Evolutionary conservation across 2,329 filamentous ascomycete genomes (phyloP).

Genomic region (Hymenoscyphus fructigenus): DNA sequence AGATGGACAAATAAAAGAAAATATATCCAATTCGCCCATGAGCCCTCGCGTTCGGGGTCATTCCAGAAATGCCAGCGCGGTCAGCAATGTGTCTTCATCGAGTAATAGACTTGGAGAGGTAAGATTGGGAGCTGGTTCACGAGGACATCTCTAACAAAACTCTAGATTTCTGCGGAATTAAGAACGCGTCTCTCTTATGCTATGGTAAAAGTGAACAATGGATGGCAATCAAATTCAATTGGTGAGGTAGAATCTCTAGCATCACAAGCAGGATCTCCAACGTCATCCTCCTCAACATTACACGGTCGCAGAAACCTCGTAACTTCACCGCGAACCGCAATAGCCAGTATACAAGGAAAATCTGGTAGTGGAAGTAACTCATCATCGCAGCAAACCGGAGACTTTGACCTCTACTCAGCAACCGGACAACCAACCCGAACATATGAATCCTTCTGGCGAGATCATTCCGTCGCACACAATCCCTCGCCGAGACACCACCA

Average conservation of each 20-base stretch:
- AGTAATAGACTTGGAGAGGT: constrained; percentile 77
- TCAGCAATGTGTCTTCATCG: constrained; percentile 58
- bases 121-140: constrained; percentile 25
- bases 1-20: constrained; percentile 68
- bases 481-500: constrained; percentile 38
- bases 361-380: constrained; percentile 16
- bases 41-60: constrained; percentile 46
- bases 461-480: constrained; percentile 39
- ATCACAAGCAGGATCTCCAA: constrained; percentile 65
- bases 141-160: constrained; percentile 22
- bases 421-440: constrained; percentile 35
- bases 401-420: constrained; percentile 38
- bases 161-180: constrained; percentile 56
- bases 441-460: constrained; percentile 48
- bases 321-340: constrained; percentile 52
- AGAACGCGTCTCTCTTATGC: constrained; percentile 86
- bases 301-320: constrained; percentile 52
- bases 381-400: constrained; percentile 23
- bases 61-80: constrained; percentile 69
- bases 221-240: constrained; percentile 77
- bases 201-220: constrained; percentile 89
- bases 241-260: constrained; percentile 75
- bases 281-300: constrained; percentile 57
- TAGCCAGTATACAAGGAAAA: constrained; percentile 37
- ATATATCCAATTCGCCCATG: constrained; percentile 45